Evolutionary conservation across 208 protist genomes (phyloP).

Genomic region (Trichomonas vaginalis): DNA sequence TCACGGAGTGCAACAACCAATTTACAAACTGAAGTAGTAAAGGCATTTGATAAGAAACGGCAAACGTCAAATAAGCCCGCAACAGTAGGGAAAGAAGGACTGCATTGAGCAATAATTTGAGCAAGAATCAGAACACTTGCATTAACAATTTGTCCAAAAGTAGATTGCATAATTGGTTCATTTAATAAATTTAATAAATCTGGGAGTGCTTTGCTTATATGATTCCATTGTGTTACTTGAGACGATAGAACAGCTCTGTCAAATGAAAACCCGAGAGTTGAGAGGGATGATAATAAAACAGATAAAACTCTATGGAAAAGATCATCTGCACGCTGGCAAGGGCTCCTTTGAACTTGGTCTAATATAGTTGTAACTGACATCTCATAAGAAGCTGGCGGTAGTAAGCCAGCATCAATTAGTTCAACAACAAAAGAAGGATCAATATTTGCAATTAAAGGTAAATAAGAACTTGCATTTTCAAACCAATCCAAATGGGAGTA

Average conservation of each 20-base stretch:
- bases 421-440: not conserved
- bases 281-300: not conserved
- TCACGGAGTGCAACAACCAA: no score
- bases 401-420: not conserved
- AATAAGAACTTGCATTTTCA: not conserved
- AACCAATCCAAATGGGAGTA: not conserved
- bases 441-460: not conserved
- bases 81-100: not conserved
- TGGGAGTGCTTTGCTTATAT: not conserved
- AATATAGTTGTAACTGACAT: not conserved
- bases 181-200: not conserved
- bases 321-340: not conserved
- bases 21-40: no score
- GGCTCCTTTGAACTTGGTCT: not conserved
- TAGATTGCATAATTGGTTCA: not conserved
- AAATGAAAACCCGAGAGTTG: not conserved
- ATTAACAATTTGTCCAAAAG: not conserved
- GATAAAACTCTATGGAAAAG: not conserved
- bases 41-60: no score
- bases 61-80: no score
- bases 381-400: not conserved
- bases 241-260: not conserved
- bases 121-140: not conserved
- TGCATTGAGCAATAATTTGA: not conserved
- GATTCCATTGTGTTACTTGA: not conserved